Evolutionary conservation across 257 asterid genomes (phyloP).

Genomic region (Parsonsia alboflavescens): DNA sequence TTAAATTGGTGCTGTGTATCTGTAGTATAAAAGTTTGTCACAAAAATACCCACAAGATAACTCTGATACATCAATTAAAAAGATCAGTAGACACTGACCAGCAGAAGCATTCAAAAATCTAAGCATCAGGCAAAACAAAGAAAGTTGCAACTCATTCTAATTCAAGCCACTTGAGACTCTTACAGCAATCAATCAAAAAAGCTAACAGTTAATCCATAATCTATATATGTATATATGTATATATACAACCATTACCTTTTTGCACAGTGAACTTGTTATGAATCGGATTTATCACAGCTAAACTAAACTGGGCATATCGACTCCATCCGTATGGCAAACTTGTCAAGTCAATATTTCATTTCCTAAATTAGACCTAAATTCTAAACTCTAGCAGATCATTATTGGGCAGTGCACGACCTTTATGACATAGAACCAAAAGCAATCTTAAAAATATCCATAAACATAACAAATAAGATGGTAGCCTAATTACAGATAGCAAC

Average conservation of each 20-base stretch:
- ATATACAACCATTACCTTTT: constrained; percentile 34
- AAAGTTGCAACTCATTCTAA: neutral
- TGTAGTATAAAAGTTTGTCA: constrained; percentile 30
- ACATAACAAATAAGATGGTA: neutral
- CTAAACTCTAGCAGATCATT: neutral
- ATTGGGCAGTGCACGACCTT: neutral
- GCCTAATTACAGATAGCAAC: neutral
- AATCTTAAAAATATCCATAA: neutral
- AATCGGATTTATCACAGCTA: constrained; percentile 60
- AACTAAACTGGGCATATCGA: constrained; percentile 78
- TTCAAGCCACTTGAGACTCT: neutral
- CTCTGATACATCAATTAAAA: neutral
- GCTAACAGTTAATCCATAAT: neutral
- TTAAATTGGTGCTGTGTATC: constrained; percentile 70
- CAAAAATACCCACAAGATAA: neutral
- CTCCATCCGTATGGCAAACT: constrained; percentile 81
- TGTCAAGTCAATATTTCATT: no score
- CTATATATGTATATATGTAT: no score
- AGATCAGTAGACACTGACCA: neutral
- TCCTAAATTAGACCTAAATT: no score
- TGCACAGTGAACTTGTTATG: constrained; percentile 59
- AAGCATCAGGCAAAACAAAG: neutral
- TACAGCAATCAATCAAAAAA: neutral
- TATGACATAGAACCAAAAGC: neutral
- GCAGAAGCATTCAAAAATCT: neutral